Conservation (phyloP, 202 grass and related monocot species). For the Elaeis oleifera region DNA sequence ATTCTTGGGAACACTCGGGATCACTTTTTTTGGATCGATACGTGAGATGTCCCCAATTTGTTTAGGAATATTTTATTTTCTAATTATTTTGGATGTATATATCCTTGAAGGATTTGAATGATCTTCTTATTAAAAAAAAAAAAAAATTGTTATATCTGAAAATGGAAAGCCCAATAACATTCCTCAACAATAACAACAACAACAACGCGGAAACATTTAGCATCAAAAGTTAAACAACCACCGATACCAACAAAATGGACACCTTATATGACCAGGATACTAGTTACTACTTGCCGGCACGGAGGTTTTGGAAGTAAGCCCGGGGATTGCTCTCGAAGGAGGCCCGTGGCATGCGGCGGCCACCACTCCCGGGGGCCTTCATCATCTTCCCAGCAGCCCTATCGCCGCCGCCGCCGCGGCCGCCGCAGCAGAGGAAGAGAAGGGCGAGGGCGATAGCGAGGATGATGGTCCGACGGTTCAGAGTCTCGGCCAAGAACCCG, state of each 20-base stretch:
- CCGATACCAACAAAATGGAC: too few species aligned
- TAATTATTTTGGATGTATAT: too few species aligned
- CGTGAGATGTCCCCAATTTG: too few species aligned
- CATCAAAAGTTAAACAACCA: too few species aligned
- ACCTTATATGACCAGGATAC: too few species aligned
- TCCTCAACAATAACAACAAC: neutral
- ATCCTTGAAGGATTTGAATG: too few species aligned
- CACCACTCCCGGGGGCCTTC: neutral
- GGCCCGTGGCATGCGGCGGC: neutral
- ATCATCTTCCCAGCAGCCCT: neutral
- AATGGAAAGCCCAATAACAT: neutral
- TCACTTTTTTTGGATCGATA: too few species aligned
- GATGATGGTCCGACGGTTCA: constrained; percentile 21
- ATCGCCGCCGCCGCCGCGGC: neutral
- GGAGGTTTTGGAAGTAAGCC: neutral
- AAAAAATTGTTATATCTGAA: too few species aligned
- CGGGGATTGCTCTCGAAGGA: neutral
- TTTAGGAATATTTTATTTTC: too few species aligned
- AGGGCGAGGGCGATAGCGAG: constrained; percentile 21
- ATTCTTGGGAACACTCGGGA: too few species aligned
- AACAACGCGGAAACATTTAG: neutral
- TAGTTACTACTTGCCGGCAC: neutral
- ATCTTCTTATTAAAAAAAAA: too few species aligned
- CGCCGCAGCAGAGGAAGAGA: neutral
- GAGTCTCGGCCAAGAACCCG: constrained; percentile 5